These are phyloP conservation scores for Cryptosporidium ryanae DNA, from an alignment of 169 alveolate species.

Conservation along the genomic window DNA sequence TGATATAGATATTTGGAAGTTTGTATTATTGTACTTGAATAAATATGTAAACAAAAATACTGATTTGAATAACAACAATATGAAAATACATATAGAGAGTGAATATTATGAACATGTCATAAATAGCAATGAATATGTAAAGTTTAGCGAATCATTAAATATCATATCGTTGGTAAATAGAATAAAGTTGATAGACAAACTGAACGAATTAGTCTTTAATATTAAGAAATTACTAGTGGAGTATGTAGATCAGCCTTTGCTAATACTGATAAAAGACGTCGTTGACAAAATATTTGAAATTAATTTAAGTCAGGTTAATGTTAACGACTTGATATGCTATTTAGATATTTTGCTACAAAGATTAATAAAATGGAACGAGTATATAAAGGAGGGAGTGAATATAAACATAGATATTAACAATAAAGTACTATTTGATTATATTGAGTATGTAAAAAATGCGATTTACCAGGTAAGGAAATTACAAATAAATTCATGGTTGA, in stretches of 20 bases:
- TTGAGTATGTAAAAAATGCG: conserved; percentile 3
- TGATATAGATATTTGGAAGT: conserved; percentile 2
- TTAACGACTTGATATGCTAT: conserved; percentile 20
- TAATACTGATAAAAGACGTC: conserved; percentile 23
- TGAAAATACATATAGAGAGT: conserved; percentile 15
- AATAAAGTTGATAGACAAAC: conserved; percentile 4
- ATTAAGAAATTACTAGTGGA: conserved; percentile 1
- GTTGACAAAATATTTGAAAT: conserved; percentile 18
- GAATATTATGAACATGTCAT: not conserved
- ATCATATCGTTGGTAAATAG: conserved; percentile 1
- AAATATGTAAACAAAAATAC: not conserved
- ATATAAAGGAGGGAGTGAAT: conserved; percentile 49
- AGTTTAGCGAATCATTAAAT: not conserved
- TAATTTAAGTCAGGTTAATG: not conserved
- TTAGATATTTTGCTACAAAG: conserved; percentile 35
- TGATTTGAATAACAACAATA: conserved; percentile 8
- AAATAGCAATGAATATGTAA: not conserved
- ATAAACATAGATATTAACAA: conserved; percentile 26
- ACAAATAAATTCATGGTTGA: conserved; percentile 50
- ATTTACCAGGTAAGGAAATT: conserved; percentile 15
- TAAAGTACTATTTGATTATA: not conserved
- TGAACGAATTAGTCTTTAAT: conserved; percentile 1
- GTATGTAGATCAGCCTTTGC: conserved; percentile 37
- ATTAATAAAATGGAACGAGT: conserved; percentile 33
- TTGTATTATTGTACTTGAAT: conserved; percentile 25